Conservation (phyloP, 2,329 filamentous ascomycete genomes). For the Colletotrichum lentis region DNA sequence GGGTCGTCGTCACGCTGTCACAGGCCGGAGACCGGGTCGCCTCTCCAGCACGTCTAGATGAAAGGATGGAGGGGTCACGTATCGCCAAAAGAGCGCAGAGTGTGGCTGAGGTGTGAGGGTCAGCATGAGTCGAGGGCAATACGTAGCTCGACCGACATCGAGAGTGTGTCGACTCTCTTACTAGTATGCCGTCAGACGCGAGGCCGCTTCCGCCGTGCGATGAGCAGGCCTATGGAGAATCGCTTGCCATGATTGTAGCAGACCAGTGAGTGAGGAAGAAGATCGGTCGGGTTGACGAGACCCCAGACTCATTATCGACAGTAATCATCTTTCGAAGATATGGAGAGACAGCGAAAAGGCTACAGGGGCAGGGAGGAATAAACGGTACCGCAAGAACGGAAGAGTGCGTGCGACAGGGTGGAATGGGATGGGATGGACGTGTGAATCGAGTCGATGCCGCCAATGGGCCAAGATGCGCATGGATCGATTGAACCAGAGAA, state of each 20-base stretch:
- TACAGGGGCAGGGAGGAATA: neutral
- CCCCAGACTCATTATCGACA: neutral
- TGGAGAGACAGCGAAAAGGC: neutral
- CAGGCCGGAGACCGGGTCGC: slow-evolving; percentile 6
- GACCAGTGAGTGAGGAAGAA: slow-evolving; percentile 2
- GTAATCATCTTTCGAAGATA: neutral
- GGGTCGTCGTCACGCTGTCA: neutral
- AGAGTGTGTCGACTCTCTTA: neutral
- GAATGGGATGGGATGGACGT: neutral
- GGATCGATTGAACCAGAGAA: slow-evolving; percentile 17
- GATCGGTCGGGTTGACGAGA: neutral
- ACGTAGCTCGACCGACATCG: slow-evolving; percentile 8
- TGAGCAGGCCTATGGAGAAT: slow-evolving; percentile 3
- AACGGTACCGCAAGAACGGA: neutral
- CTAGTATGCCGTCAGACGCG: neutral
- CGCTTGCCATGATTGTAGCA: neutral
- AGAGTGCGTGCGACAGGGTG: neutral
- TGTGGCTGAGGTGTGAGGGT: slow-evolving; percentile 26
- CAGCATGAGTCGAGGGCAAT: slow-evolving; percentile 24
- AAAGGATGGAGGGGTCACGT: slow-evolving; percentile 1
- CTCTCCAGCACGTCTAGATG: slow-evolving; percentile 1
- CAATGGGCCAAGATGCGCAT: slow-evolving; percentile 12
- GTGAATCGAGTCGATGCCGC: slow-evolving; percentile 25
- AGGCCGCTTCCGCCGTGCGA: neutral
- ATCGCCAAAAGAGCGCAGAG: slow-evolving; percentile 3